Conservation (phyloP, 2,329 filamentous ascomycete genomes). For the Didymella sp. region DNA sequence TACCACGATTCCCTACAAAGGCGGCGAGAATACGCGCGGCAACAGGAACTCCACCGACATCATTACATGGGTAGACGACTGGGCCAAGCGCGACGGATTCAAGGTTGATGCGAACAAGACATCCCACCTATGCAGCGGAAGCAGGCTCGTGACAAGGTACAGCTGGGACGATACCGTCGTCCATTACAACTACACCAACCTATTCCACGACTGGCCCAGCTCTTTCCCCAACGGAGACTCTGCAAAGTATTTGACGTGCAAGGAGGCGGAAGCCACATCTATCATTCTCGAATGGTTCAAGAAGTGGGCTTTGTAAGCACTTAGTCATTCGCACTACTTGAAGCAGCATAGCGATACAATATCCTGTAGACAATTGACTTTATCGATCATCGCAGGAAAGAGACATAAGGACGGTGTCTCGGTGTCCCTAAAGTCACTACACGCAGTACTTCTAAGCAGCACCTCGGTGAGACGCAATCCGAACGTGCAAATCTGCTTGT, state of each 20-base stretch:
- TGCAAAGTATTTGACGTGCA: constrained; percentile 34
- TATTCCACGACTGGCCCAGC: constrained; percentile 54
- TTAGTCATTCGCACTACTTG: background rate
- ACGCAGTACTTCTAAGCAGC: background rate
- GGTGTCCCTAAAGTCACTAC: background rate
- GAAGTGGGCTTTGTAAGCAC: constrained; percentile 32
- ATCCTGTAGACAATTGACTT: background rate
- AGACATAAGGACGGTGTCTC: background rate
- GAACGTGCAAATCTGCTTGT: background rate
- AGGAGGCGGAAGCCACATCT: constrained; percentile 41
- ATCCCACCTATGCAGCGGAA: constrained; percentile 38
- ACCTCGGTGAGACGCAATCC: background rate
- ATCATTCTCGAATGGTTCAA: constrained; percentile 44
- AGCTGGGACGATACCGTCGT: constrained; percentile 43
- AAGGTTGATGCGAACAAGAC: constrained; percentile 37
- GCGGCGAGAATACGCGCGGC: constrained; percentile 37
- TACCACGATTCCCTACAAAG: constrained; percentile 51
- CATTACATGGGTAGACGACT: constrained; percentile 46
- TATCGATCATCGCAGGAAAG: background rate
- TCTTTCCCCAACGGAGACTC: constrained; percentile 40
- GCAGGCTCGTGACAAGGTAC: constrained; percentile 36
- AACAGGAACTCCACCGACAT: constrained; percentile 32
- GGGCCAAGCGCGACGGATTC: constrained; percentile 48
- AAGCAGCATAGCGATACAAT: background rate
- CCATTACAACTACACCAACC: constrained; percentile 50